Evolutionary conservation across 2,329 filamentous ascomycete genomes (phyloP), one percentile per base, ranked within the genome.

Genomic region (Ceratocystiopsis brevicomis): DNA sequence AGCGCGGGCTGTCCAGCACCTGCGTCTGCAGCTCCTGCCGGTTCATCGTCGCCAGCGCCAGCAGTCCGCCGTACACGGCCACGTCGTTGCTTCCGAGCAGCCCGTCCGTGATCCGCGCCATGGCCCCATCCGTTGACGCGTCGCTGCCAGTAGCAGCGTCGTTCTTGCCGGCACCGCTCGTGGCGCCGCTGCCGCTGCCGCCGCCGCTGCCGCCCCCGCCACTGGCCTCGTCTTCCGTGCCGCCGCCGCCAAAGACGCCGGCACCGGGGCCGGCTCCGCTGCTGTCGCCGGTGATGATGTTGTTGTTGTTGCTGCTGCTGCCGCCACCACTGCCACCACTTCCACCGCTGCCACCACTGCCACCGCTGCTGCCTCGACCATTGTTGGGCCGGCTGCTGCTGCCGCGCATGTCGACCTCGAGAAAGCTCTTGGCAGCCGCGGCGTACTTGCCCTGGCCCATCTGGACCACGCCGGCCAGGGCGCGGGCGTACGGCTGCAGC

Each of bases 21-120:
- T 68, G 67, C 6, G 61, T 64, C 57, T 90, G 81, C 18, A 98
- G 67, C 48, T 84, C 76, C 9, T 68, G 65, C 40, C 90, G 76
- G 47, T 82, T 72, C 81, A 96, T 92, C 2, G 84, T 86, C 21
- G 88, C 88, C 19, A 98, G 71, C 6, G 90, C 84, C 50, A 88
- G 80, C 19, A 98, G 73, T 6, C 84, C 87, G 40, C 88, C 90
- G 53, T 96, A 98, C 10, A 90, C 73, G 17, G 90, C 88, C 18
- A 98, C 67, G 53, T 98, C 90, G 55, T 95, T 95, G 8, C 78
- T 71, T 25, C 77, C 86, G 39, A 84, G 68, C 21, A 93, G 69
- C 8, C 45, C 44, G 42, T 82, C 73, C 48, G 76, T 81, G 57
- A 81, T 81, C 66, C 53, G 69, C 59, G 46, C 60, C 59, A 52